Conservation (phyloP, 1,284 basidiomycete genomes). For the Wolfiporia cocos region DNA sequence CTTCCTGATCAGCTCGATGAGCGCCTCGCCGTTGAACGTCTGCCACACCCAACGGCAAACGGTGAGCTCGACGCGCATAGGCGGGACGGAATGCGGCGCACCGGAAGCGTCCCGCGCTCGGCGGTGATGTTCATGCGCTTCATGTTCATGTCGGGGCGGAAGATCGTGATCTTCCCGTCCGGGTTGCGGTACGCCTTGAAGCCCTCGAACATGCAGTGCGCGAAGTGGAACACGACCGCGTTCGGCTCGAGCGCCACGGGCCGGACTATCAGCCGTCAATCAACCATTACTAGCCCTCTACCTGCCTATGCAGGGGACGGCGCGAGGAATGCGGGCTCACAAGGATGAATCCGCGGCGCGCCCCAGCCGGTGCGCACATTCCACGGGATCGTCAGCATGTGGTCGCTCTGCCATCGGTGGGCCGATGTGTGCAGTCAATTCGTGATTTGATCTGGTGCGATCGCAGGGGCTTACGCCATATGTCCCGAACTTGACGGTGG, state of each 20-base stretch:
- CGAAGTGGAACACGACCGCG: conserved; percentile 91
- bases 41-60: too few relatives aligned
- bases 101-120: conserved; percentile 68
- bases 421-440: too few relatives aligned
- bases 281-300: too few relatives aligned
- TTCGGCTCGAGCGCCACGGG: conserved; percentile 83
- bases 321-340: too few relatives aligned
- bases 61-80: too few relatives aligned
- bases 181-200: conserved; percentile 92
- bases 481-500: conserved; percentile 62
- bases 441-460: background rate
- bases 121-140: conserved; percentile 84
- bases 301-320: too few relatives aligned
- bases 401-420: conserved; percentile 69
- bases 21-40: conserved; percentile 78
- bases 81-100: too few relatives aligned
- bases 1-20: conserved; percentile 85
- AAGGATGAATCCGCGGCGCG: conserved; percentile 79
- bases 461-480: conserved; percentile 51
- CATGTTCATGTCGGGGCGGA: conserved; percentile 99
- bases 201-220: conserved; percentile 88
- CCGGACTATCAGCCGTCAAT: too few relatives aligned
- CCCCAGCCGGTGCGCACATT: conserved; percentile 74
- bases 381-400: conserved; percentile 91
- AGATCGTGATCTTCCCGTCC: conserved; percentile 78